A percentile compares a stretch with the other conserved stretches of the same genome.
These are phyloP conservation scores for Jatropha curcas DNA, from an alignment of 345 rosid genomes.

Conservation along the genomic window DNA sequence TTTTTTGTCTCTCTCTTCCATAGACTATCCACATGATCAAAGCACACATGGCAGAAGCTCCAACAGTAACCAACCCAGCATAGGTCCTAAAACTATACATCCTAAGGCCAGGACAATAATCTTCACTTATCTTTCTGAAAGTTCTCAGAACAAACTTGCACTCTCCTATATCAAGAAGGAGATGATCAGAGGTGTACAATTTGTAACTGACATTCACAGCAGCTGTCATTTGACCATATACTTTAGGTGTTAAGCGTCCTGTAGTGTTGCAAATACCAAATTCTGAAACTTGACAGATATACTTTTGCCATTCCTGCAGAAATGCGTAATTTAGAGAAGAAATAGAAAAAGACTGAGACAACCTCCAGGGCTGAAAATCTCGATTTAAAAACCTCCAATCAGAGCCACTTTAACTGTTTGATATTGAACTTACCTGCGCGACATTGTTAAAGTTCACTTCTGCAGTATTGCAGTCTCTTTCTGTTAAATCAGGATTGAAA, in stretches of 20 bases:
- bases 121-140: slow-evolving; percentile 16
- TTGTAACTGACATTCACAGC: slow-evolving; percentile 18
- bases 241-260: slow-evolving; percentile 21
- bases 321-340: neutral
- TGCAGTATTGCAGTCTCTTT: slow-evolving; percentile 17
- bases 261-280: slow-evolving; percentile 4
- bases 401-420: neutral
- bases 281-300: slow-evolving; percentile 17
- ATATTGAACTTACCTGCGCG: slow-evolving; percentile 7
- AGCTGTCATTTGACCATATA: slow-evolving; percentile 17
- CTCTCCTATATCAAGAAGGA: slow-evolving; percentile 13
- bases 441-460: slow-evolving; percentile 15
- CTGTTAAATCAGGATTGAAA: slow-evolving; percentile 19
- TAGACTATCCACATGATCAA: slow-evolving; percentile 20
- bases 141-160: slow-evolving; percentile 20
- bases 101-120: slow-evolving; percentile 21
- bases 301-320: slow-evolving; percentile 22
- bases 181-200: slow-evolving; percentile 6
- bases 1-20: slow-evolving; percentile 14
- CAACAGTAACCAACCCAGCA: slow-evolving; percentile 18
- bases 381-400: no score
- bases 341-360: neutral
- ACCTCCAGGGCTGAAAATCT: no score
- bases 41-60: slow-evolving; percentile 23
- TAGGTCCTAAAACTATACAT: slow-evolving; percentile 21